phyloP scores from a whole-genome alignment of 2,329 filamentous ascomycete species.

The Beauveria brongniartii region DNA sequence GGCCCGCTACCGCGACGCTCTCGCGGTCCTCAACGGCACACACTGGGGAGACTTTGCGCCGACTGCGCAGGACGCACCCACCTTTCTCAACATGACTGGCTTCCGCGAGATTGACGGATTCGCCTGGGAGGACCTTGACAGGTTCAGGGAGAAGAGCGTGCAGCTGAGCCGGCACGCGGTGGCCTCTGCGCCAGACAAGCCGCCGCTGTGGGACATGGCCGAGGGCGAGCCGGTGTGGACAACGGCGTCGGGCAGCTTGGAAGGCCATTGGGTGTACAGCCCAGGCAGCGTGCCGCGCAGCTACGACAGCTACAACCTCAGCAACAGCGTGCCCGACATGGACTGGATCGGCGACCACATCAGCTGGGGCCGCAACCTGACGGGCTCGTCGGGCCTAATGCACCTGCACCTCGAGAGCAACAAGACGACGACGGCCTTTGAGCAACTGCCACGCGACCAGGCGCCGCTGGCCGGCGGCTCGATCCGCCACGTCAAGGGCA shows the following conservation, averaged over 20 bases:
- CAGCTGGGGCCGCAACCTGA: slow-evolving; percentile 74
- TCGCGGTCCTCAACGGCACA: slow-evolving; percentile 46
- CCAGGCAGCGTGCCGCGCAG: slow-evolving; percentile 38
- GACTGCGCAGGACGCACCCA: slow-evolving; percentile 20
- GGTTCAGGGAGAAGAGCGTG: slow-evolving; percentile 57
- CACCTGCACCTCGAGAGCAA: slow-evolving; percentile 57
- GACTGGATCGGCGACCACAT: slow-evolving; percentile 52
- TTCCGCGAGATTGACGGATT: slow-evolving; percentile 66
- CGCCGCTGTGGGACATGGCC: slow-evolving; percentile 27
- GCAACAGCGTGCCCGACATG: slow-evolving; percentile 53
- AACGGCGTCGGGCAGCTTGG: slow-evolving; percentile 69
- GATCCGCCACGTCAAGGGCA: slow-evolving; percentile 61
- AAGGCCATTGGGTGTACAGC: slow-evolving; percentile 65
- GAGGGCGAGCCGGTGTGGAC: slow-evolving; percentile 52
- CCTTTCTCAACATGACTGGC: slow-evolving; percentile 66
- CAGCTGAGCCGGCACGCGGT: slow-evolving; percentile 50
- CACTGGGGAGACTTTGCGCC: slow-evolving; percentile 54
- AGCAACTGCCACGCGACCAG: slow-evolving; percentile 27
- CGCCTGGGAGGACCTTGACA: slow-evolving; percentile 65
- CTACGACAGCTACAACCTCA: slow-evolving; percentile 53
- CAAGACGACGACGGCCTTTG: slow-evolving; percentile 37
- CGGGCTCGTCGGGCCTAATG: slow-evolving; percentile 61
- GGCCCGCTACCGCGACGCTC: slow-evolving; percentile 42
- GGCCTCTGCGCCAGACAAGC: slow-evolving; percentile 19
- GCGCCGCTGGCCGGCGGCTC: slow-evolving; percentile 36